Percentiles rank a stretch among this genome's conserved stretches.
These are phyloP conservation scores for Torulaspora quercuum DNA, from an alignment of 805 yeast genomes.

Conservation along the genomic window DNA sequence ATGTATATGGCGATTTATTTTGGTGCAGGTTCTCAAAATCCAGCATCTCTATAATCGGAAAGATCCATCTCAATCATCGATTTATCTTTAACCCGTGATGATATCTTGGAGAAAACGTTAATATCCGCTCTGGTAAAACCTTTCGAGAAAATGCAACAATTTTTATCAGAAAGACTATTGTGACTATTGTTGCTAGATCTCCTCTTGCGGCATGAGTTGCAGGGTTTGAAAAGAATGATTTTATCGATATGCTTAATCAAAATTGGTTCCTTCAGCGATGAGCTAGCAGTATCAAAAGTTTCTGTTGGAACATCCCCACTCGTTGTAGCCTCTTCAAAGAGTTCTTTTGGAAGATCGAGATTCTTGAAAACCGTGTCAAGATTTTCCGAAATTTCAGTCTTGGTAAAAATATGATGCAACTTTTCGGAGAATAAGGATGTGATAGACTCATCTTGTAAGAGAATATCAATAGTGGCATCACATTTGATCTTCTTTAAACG, in stretches of 20 bases:
- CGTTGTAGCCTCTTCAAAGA: slow-evolving; percentile 1
- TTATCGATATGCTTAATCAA: slow-evolving; percentile 33
- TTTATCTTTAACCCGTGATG: slow-evolving; percentile 12
- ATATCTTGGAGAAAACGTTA: slow-evolving; percentile 23
- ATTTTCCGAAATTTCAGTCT: slow-evolving; percentile 16
- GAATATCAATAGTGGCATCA: slow-evolving; percentile 56
- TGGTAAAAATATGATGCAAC: slow-evolving; percentile 24
- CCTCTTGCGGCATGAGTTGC: slow-evolving; percentile 49
- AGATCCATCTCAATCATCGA: slow-evolving; percentile 21
- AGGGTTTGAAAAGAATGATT: slow-evolving; percentile 49
- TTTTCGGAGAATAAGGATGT: slow-evolving; percentile 19
- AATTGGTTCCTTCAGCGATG: slow-evolving; percentile 8
- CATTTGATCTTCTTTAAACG: slow-evolving; percentile 68
- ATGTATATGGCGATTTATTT: too few relatives aligned
- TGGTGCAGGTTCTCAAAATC: slow-evolving; percentile 19
- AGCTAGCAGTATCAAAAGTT: too few relatives aligned
- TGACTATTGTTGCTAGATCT: slow-evolving; percentile 10
- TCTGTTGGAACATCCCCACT: background rate
- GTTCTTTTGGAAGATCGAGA: slow-evolving; percentile 5
- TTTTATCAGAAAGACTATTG: slow-evolving; percentile 3
- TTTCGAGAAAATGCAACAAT: slow-evolving; percentile 55
- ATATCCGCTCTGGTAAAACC: slow-evolving; percentile 42
- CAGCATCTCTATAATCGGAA: slow-evolving; percentile 23
- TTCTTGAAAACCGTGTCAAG: slow-evolving; percentile 6
- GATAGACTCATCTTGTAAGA: slow-evolving; percentile 32